Evolutionary conservation across 1,284 basidiomycete genomes (phyloP).

Genomic region (Cystobasidium slooffiae): DNA sequence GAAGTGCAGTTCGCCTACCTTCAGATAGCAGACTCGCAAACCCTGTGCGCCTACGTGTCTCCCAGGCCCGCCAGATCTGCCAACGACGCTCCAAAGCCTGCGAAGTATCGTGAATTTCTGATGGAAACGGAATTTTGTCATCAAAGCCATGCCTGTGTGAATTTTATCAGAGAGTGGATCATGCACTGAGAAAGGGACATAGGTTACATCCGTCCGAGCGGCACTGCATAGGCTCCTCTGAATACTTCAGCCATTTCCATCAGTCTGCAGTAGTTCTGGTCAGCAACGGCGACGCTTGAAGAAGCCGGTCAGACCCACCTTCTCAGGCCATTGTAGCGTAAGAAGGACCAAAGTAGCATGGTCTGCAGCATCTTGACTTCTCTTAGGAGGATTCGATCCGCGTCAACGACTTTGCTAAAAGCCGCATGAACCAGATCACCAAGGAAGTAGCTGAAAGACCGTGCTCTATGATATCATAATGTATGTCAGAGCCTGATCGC

Average conservation of each 20-base stretch:
- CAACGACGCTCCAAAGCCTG: background rate
- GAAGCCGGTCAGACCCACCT: background rate
- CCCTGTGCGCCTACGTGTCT: background rate
- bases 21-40: constrained; percentile 8
- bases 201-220: constrained; percentile 3
- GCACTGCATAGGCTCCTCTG: constrained; percentile 5
- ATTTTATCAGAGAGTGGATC: background rate
- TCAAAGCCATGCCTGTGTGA: constrained; percentile 10
- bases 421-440: constrained; percentile 11
- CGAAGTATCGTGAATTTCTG: background rate
- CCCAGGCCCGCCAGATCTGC: constrained; percentile 14
- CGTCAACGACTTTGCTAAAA: constrained; percentile 20
- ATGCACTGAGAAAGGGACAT: background rate
- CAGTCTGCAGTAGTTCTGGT: background rate
- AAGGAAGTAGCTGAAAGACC: constrained; percentile 15
- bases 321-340: constrained; percentile 9
- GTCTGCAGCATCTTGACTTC: constrained; percentile 16
- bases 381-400: background rate
- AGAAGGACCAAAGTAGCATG: constrained; percentile 6
- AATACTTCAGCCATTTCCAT: constrained; percentile 24
- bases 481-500: background rate
- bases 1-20: background rate
- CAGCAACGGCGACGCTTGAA: background rate
- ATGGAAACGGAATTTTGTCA: background rate
- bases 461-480: background rate